Percentiles rank a stretch among this genome's conserved stretches.
phyloP scores from a whole-genome alignment of 2,329 filamentous ascomycete species.

The Penicillium sp. region DNA sequence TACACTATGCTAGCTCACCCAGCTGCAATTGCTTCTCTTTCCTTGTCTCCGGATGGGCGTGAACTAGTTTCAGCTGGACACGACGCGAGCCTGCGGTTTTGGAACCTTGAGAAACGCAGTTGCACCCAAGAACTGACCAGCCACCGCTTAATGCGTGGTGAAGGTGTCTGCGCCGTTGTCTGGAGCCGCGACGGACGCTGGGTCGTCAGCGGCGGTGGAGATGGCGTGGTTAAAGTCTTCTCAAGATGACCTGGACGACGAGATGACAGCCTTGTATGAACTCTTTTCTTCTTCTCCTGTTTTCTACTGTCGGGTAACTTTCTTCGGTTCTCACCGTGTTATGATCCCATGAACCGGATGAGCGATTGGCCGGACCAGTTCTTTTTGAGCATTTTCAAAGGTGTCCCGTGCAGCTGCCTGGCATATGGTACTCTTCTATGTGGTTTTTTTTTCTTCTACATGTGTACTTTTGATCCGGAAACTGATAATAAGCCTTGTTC shows the following conservation, averaged over 20 bases:
- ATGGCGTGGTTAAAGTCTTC: constrained; percentile 94
- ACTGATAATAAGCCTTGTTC: constrained; percentile 21
- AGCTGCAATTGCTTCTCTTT: constrained; percentile 86
- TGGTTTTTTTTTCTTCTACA: constrained; percentile 25
- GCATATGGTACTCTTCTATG: constrained; percentile 34
- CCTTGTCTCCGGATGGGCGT: constrained; percentile 86
- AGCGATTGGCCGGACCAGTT: constrained; percentile 33
- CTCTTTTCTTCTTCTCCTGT: constrained; percentile 16
- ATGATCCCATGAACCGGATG: constrained; percentile 37
- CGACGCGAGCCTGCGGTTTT: constrained; percentile 93
- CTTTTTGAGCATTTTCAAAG: constrained; percentile 40
- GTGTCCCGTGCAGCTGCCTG: constrained; percentile 31
- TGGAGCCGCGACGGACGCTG: constrained; percentile 96
- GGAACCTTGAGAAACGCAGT: constrained; percentile 91
- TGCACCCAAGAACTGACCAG: constrained; percentile 95
- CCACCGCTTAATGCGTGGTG: constrained; percentile 91
- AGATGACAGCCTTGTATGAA: constrained; percentile 31
- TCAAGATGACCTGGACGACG: constrained; percentile 36
- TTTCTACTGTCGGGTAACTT: constrained; percentile 24
- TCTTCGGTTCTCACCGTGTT: constrained; percentile 25
- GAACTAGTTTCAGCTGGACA: constrained; percentile 96
- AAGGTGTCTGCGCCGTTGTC: constrained; percentile 89
- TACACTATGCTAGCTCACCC: constrained; percentile 98
- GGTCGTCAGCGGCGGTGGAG: constrained; percentile 91
- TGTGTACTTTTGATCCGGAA: constrained; percentile 23